Evolutionary conservation across 306 rosid genomes (phyloP).

Genomic region (Canavalia ensiformis): DNA sequence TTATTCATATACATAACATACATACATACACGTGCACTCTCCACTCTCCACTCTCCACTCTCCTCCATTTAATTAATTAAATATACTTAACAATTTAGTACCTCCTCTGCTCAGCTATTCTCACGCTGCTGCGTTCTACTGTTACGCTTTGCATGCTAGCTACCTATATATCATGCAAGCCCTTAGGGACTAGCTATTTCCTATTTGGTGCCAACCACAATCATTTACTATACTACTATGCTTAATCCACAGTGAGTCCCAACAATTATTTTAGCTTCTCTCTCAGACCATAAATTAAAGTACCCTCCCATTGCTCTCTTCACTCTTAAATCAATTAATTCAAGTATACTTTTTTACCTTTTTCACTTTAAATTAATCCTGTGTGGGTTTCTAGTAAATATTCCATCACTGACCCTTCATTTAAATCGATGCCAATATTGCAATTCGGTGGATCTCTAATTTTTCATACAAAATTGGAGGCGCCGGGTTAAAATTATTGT

Average conservation of each 20-base stretch:
- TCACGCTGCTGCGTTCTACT: conserved; percentile 8
- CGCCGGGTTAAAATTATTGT: background rate
- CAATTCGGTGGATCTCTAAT: background rate
- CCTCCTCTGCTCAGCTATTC: conserved; percentile 26
- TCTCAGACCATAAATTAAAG: background rate
- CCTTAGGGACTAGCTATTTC: conserved; percentile 4
- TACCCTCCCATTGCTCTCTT: background rate
- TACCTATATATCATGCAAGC: background rate
- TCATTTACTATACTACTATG: conserved; percentile 40
- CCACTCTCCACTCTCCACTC: background rate
- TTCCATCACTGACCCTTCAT: too few species aligned
- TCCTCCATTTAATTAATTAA: background rate
- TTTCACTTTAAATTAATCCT: background rate
- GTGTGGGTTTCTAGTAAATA: too few species aligned
- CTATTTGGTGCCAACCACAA: conserved; percentile 39
- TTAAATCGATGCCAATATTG: too few species aligned
- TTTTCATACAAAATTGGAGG: background rate
- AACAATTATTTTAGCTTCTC: conserved; percentile 19
- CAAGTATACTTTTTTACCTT: background rate
- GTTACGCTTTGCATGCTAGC: background rate
- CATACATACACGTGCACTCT: conserved; percentile 32
- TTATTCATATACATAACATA: too few species aligned
- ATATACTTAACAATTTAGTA: background rate
- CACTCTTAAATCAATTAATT: background rate
- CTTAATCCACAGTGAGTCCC: background rate